phyloP scores from a whole-genome alignment of 768 basidiomycete species.

The Mycena vulgaris region DNA sequence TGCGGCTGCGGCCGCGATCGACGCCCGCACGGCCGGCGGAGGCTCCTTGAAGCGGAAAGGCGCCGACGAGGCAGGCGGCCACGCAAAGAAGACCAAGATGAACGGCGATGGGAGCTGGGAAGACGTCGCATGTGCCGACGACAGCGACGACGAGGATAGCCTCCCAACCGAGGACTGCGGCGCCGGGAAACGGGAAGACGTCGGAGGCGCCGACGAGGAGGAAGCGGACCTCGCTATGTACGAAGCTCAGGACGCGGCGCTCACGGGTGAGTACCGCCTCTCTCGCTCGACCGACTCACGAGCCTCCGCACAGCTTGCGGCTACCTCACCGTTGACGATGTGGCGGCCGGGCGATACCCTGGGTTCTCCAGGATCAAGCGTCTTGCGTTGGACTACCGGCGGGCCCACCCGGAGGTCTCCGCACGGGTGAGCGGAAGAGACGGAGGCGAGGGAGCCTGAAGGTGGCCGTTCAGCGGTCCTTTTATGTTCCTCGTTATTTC shows the following conservation, averaged over 20 bases:
- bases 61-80: background rate
- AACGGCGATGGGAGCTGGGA: background rate
- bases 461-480: too few species aligned
- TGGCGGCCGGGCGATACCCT: constrained; percentile 7
- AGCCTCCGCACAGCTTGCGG: background rate
- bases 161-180: background rate
- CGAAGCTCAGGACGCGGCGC: background rate
- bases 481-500: too few species aligned
- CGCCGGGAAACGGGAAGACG: too few species aligned
- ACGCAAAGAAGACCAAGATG: background rate
- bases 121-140: background rate
- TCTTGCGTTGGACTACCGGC: background rate
- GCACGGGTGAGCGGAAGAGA: too few species aligned
- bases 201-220: too few species aligned
- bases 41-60: constrained; percentile 5
- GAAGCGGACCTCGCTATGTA: constrained; percentile 2
- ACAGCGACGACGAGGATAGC: background rate
- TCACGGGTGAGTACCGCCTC: constrained; percentile 11
- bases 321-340: background rate
- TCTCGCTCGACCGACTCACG: background rate
- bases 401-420: constrained; percentile 13
- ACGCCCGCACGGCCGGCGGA: background rate
- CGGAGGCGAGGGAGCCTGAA: too few species aligned
- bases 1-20: background rate
- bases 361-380: constrained; percentile 5